phyloP scores from a whole-genome alignment of 257 asterid species.

The Solanum etuberosum region DNA sequence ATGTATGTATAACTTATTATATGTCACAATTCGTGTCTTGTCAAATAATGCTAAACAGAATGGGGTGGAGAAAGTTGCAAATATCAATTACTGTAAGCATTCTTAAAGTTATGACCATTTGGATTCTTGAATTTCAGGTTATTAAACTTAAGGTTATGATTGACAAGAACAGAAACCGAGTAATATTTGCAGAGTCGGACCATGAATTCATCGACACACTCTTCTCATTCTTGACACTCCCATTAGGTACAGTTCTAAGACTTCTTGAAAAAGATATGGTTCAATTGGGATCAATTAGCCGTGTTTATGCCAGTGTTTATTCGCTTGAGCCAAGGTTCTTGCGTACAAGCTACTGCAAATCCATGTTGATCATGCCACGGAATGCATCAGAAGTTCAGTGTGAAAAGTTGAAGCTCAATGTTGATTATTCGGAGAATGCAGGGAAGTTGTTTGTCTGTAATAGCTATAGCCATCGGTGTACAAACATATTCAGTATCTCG shows the following conservation, averaged over 20 bases:
- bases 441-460: not conserved
- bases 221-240: slow-evolving; percentile 3
- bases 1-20: not conserved
- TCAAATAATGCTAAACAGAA: not conserved
- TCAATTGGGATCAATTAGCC: not conserved
- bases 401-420: not conserved
- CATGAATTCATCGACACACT: slow-evolving; percentile 1
- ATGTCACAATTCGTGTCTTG: not conserved
- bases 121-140: not conserved
- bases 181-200: not conserved
- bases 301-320: not conserved
- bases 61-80: not conserved
- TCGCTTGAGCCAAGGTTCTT: not conserved
- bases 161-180: not conserved
- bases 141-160: not conserved
- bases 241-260: not conserved
- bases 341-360: not conserved
- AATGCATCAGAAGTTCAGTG: not conserved
- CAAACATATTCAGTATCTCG: not conserved
- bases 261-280: not conserved
- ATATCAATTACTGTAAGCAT: not conserved
- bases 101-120: not conserved
- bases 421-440: not conserved
- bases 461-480: not conserved
- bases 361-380: not conserved